Evolutionary conservation across 2,329 filamentous ascomycete genomes (phyloP).

Genomic region (Xylariales sp.): DNA sequence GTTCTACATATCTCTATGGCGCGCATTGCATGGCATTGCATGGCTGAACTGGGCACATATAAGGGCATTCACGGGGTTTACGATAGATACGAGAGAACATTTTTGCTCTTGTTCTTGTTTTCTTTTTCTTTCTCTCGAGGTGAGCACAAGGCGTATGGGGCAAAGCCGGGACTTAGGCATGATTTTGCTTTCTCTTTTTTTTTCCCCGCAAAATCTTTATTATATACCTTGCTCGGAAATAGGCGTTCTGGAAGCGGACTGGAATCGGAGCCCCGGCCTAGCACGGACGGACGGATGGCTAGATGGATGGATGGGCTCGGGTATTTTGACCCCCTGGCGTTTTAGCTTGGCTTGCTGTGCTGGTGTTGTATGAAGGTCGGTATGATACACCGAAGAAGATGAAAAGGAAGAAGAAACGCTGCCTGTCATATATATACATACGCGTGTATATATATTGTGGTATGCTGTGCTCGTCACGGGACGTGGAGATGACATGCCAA

Average conservation of each 20-base stretch:
- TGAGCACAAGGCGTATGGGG: conserved; percentile 24
- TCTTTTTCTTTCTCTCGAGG: not conserved
- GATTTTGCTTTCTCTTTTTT: not conserved
- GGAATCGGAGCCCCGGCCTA: not conserved
- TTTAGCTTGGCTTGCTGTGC: too few relatives aligned
- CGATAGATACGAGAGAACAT: not conserved
- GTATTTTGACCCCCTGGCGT: not conserved
- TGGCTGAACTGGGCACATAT: not conserved
- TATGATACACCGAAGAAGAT: too few relatives aligned
- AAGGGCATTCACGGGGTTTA: not conserved
- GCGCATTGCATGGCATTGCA: not conserved
- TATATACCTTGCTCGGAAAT: not conserved
- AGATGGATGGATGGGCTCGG: not conserved
- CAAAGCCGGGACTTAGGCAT: not conserved
- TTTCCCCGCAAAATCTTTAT: not conserved
- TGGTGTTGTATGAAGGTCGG: too few relatives aligned
- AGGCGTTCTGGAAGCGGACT: conserved; percentile 3
- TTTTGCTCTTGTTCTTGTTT: not conserved
- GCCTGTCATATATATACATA: too few relatives aligned
- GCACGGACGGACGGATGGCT: not conserved
- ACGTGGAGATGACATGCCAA: too few relatives aligned
- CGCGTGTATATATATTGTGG: too few relatives aligned
- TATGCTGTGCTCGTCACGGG: too few relatives aligned
- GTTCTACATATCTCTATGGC: not conserved
- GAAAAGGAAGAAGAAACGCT: too few relatives aligned